These are phyloP conservation scores for Phlyctochytrium planicorne DNA, from an alignment of 192 early-diverging fungal genomes.

Conservation along the genomic window DNA sequence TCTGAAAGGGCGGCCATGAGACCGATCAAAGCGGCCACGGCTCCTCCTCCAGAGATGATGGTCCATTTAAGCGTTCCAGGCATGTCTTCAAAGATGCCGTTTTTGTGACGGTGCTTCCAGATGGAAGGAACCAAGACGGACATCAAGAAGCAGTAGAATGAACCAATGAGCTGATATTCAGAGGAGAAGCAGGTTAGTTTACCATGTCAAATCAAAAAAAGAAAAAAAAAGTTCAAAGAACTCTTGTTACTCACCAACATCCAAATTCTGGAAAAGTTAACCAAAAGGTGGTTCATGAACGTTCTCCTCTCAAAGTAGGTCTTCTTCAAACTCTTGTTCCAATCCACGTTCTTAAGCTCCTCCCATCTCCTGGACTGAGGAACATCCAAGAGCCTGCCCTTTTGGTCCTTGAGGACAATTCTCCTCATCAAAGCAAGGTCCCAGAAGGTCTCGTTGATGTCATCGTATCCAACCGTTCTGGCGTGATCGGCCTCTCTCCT, in stretches of 20 bases:
- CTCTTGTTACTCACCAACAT: constrained; percentile 11
- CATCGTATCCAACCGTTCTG: constrained; percentile 36
- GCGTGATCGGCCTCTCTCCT: constrained; percentile 78
- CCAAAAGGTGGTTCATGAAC: constrained; percentile 72
- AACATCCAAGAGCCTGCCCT: constrained; percentile 61
- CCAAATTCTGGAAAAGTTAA: constrained; percentile 59
- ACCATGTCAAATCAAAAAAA: neutral
- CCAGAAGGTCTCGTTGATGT: constrained; percentile 79
- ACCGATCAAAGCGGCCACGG: neutral
- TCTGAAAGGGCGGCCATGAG: neutral
- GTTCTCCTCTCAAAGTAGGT: constrained; percentile 85
- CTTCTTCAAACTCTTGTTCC: constrained; percentile 72
- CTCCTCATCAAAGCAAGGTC: constrained; percentile 60
- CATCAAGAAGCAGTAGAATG: neutral
- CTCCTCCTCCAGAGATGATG: neutral
- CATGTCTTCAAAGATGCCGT: neutral
- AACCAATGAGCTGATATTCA: neutral
- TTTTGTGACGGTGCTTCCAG: neutral
- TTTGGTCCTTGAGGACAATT: constrained; percentile 54
- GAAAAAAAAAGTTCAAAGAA: no score
- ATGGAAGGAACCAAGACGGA: neutral
- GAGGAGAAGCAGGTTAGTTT: neutral
- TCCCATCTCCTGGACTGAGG: constrained; percentile 58
- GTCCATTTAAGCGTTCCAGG: neutral
- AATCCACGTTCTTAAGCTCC: constrained; percentile 63